Evolutionary conservation across 2,329 filamentous ascomycete species (phyloP), one percentile per base, ranked within the genome.

Genomic region (Colletotrichum orchidophilum): DNA sequence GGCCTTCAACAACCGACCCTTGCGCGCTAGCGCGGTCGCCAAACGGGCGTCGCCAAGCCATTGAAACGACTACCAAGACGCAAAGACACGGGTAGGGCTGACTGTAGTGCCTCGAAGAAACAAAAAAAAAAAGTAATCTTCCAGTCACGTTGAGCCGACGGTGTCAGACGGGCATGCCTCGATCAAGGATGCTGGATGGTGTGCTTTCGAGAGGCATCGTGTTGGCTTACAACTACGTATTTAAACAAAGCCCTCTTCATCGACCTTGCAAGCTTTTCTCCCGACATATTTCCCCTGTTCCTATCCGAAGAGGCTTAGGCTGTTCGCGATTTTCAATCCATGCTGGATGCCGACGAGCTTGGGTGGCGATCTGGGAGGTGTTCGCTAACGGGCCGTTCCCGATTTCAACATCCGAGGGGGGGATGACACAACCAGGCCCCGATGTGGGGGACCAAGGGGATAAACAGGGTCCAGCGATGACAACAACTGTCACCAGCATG

Each of bases 341-440:
- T 33, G 3, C 21, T 58, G n/a, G 5, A 24, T 21, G 15, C 29
- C 33, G 18, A 27, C 53, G 54, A 35, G n/a, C 5, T 33, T 15
- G 31, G 13, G 3, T 65, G 15, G 15, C 42, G 21, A 39, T 31
- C 35, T 27, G n/a, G 15, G 13, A 18, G 18, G 18, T 18, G 39
- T 21, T 29, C n/a, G 21, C 29, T 68, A 5, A 31, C 61, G 66
- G 66, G 54, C 66, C 61, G 55, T 35, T 60, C 29, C 3, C 24
- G 66, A 66, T 70, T 54, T 66, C 54, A 59, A 66, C 61, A 70
- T 70, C 33, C 33, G 33, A 66, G 62, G 66, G 66, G 61, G 21
- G 11, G 35, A 66, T 66, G 62, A 55, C 58, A 70, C 54, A 66
- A 66, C 64, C 54, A 46, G 24, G 15, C 15, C 15, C 42, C 18